These are phyloP conservation scores for Pulveroboletus sp. DNA, from an alignment of 768 basidiomycete species.

Conservation along the genomic window DNA sequence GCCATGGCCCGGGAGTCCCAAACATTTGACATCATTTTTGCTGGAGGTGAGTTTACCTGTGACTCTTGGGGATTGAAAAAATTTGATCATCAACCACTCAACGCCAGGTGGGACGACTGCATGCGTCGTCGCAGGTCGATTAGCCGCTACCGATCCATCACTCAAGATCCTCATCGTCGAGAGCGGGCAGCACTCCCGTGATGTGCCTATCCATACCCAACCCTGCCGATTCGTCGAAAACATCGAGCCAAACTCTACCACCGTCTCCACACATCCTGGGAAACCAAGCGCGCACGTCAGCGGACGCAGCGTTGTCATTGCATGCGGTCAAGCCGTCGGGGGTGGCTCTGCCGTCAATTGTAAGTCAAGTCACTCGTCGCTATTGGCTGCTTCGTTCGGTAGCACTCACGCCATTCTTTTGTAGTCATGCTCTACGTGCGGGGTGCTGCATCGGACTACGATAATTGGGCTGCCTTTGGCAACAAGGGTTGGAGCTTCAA, in stretches of 20 bases:
- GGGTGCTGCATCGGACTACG: constrained; percentile 60
- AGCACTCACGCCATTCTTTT: neutral
- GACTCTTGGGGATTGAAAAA: neutral
- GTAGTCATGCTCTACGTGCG: constrained; percentile 53
- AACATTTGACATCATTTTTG: constrained; percentile 53
- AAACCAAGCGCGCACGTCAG: constrained; percentile 41
- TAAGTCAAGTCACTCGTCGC: constrained; percentile 20
- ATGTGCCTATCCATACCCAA: constrained; percentile 47
- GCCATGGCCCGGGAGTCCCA: constrained; percentile 8
- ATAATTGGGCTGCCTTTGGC: constrained; percentile 51
- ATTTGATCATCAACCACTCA: neutral
- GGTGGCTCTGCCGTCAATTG: constrained; percentile 66
- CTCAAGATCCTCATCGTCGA: constrained; percentile 63
- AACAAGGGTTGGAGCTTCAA: constrained; percentile 63
- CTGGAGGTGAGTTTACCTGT: constrained; percentile 42
- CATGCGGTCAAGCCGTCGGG: constrained; percentile 51
- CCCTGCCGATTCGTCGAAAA: constrained; percentile 51
- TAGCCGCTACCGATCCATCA: constrained; percentile 50
- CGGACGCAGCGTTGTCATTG: constrained; percentile 44
- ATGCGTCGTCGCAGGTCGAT: constrained; percentile 52
- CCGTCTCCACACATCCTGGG: constrained; percentile 41
- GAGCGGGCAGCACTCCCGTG: constrained; percentile 50
- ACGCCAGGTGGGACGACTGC: constrained; percentile 55
- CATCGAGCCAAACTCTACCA: constrained; percentile 36
- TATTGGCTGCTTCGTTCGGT: neutral